phyloP scores from a whole-genome alignment of 768 basidiomycete genomes.

The Trametes villosa region DNA sequence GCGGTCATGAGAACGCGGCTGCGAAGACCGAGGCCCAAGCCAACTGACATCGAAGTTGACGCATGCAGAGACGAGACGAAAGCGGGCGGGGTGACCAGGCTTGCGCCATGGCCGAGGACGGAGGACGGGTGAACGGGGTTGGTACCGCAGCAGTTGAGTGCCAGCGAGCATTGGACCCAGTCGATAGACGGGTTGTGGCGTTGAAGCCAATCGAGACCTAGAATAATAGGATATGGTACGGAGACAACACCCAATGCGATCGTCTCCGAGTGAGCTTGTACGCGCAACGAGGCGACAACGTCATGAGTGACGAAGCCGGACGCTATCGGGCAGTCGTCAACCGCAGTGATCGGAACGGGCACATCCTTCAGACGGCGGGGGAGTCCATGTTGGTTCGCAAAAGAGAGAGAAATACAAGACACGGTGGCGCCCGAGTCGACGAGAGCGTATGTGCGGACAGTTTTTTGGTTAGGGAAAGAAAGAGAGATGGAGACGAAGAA shows the following conservation, averaged over 20 bases:
- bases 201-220: conserved; percentile 44
- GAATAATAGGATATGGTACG: conserved; percentile 39
- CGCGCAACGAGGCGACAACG: conserved; percentile 29
- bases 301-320: background rate
- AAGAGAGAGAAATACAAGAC: conserved; percentile 43
- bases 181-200: conserved; percentile 42
- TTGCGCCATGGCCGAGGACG: background rate
- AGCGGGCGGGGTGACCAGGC: background rate
- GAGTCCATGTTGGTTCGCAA: conserved; percentile 27
- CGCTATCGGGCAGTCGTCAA: background rate
- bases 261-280: conserved; percentile 35
- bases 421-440: conserved; percentile 43
- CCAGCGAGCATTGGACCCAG: conserved; percentile 38
- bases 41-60: background rate
- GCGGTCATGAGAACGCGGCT: background rate
- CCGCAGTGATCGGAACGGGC: background rate
- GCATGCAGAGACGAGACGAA: background rate
- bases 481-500: conserved; percentile 32
- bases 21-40: background rate
- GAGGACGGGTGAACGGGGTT: background rate
- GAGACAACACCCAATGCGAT: conserved; percentile 37
- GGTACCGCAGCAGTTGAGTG: conserved; percentile 23
- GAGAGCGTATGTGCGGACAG: conserved; percentile 41
- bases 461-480: conserved; percentile 36
- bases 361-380: too few relatives aligned